Base-by-base conservation (phyloP, 2,329 filamentous ascomycete species). In the Lanzia echinophila region DNA sequence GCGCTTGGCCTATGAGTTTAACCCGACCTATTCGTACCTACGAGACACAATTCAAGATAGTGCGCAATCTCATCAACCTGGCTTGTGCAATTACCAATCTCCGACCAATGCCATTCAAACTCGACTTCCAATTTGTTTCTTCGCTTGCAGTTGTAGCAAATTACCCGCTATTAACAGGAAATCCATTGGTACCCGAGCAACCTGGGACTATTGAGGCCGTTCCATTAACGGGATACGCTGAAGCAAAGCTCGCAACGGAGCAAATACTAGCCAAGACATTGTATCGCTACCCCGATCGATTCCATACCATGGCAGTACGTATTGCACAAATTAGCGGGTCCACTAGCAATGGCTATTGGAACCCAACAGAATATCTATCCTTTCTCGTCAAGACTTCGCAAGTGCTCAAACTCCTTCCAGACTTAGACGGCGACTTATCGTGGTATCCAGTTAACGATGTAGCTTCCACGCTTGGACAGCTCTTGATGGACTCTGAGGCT, bases 301-400 rank as follows among this genome's bases (percentile, higher is more conserved):
- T 81, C 66, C 70, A 69, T 15, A 56, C 73, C 0, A 73, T 71
- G 66, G 65, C 63, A 0, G 72, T 76, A 0, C 71, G 79, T 0
- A 67, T 73, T 0, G 79, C 75, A 0, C 79, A 83, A 62, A 76
- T 83, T 39, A 69, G 78, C 1, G 79, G 79, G 0, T 76, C 73
- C 0, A 71, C 60, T 3, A 68, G 53, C 0, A 79, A 67, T 51
- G 79, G 78, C 0, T 75, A 74, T 59, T 83, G 79, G 79, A 82
- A 82, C 57, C 66, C 72, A 0, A 68, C 70, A 28, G 77, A 82
- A 60, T 75, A 81, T 56, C 65, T 81, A 12, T 60, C 68, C 0
- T 77, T 78, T 56, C 53, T 82, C 20, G 61, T 79, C 49, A 79
- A 79, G 62, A 76, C 73, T 0, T 71, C 73, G 0, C 75, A 80